Evolutionary conservation across 768 basidiomycete genomes (phyloP), one percentile per base, ranked within the genome.

Genomic region (Cystofilobasidium ferigula): DNA sequence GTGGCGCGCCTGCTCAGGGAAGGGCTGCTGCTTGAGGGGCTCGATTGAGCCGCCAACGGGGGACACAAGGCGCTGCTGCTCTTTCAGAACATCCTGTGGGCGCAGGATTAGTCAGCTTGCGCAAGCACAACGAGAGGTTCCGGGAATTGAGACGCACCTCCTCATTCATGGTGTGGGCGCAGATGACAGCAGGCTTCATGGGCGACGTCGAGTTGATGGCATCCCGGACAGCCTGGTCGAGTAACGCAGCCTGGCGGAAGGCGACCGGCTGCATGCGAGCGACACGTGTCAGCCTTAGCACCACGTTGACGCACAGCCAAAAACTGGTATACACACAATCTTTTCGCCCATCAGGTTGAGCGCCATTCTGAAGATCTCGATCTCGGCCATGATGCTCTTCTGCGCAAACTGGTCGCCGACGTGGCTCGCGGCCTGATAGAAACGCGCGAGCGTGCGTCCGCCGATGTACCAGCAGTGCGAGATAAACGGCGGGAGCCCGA

Each of bases 361-460:
- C 14, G 14, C 18, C 40, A 34, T 35, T 16, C 58, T 51, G 60
- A 67, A 67, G 16, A 67, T 51, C 7, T 63, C 53, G 57, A 68
- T 48, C 62, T 68, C 67, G 16, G 34, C 30, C 7, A 38, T 14
- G 28, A 56, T 18, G 20, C 57, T 28, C n/a, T 57, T 42, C 13
- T 40, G 24, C 12, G 61, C 62, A 9, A 42, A 38, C 10, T 48
- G 13, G 51, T 68, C 67, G 18, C 30, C 26, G 12, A 59, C 54
- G 26, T 57, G 58, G 28, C 35, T 45, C 0, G 61, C 61, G 18
- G 67, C 67, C 56, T 68, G 61, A 48, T 48, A 63, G 38, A 68
- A 68, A 7, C 67, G 43, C 5, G 45, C 22, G 47, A 68, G 38
- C 34, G 62, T 56, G 32, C 67, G 56, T 13, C 61, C 67, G 24